These are phyloP conservation scores for Monosporascus ibericus DNA, from an alignment of 2,329 filamentous ascomycete species.

Conservation along the genomic window DNA sequence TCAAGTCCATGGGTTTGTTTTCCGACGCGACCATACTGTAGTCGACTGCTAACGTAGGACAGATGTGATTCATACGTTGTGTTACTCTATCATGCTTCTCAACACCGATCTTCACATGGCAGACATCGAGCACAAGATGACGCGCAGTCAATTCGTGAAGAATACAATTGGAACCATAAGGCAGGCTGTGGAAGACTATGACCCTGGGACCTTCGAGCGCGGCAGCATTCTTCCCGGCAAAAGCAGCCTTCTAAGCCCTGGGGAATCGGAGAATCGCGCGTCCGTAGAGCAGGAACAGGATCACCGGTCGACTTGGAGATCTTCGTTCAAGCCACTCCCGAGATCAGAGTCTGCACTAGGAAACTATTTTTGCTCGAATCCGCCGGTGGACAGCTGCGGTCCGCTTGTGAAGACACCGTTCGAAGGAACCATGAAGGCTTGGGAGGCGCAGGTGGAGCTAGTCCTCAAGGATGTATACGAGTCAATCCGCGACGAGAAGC, in stretches of 20 bases:
- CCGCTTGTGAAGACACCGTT: constrained; percentile 74
- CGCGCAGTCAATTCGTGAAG: constrained; percentile 85
- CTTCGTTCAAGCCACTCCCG: constrained; percentile 45
- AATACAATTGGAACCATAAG: constrained; percentile 91
- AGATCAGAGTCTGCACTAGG: constrained; percentile 38
- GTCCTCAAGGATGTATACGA: constrained; percentile 88
- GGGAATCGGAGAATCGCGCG: constrained; percentile 14
- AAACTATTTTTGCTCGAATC: constrained; percentile 28
- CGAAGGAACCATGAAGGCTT: constrained; percentile 67
- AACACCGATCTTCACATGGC: constrained; percentile 95
- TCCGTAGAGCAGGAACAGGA: constrained; percentile 17
- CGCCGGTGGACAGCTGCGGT: constrained; percentile 52
- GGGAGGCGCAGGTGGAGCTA: constrained; percentile 85
- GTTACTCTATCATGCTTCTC: constrained; percentile 88
- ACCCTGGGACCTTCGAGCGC: constrained; percentile 58
- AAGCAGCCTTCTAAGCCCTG: constrained; percentile 19
- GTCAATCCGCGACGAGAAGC: constrained; percentile 79
- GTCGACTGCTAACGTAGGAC: constrained; percentile 25
- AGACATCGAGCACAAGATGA: constrained; percentile 97
- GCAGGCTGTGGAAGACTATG: constrained; percentile 68
- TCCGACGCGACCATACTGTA: neutral
- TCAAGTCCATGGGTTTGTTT: constrained; percentile 70
- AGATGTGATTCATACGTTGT: constrained; percentile 96
- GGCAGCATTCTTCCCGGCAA: constrained; percentile 48
- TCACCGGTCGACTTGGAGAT: constrained; percentile 21